phyloP scores from a whole-genome alignment of 352 stramenopile species.

The Globisporangium echinulatum region DNA sequence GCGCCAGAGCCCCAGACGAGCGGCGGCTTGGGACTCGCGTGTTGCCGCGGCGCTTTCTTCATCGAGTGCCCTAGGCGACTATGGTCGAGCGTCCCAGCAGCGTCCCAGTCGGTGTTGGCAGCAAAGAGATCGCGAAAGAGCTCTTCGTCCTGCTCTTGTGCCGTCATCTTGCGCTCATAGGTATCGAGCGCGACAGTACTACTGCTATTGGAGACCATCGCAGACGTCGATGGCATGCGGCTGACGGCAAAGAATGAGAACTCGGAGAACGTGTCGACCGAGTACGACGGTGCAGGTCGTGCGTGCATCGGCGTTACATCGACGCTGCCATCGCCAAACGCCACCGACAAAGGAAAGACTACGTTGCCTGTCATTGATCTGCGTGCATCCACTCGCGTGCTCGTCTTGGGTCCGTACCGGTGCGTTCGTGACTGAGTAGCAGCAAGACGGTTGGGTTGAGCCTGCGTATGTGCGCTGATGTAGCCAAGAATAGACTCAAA shows the following conservation, averaged over 20 bases:
- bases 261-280: constrained; percentile 53
- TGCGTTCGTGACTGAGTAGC: not conserved
- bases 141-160: constrained; percentile 50
- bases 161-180: not conserved
- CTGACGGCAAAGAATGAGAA: constrained; percentile 32
- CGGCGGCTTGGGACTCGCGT: not conserved
- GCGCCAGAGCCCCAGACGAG: not conserved
- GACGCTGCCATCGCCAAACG: not conserved
- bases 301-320: not conserved
- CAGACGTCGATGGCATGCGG: constrained; percentile 21
- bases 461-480: too few species aligned
- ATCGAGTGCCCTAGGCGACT: not conserved
- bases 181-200: too few species aligned
- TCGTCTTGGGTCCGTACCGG: not conserved
- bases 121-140: constrained; percentile 62
- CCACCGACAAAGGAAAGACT: constrained; percentile 7
- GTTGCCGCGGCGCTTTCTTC: not conserved
- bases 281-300: constrained; percentile 20
- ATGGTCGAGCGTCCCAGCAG: not conserved
- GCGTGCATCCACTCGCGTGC: not conserved
- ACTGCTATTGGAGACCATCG: not conserved
- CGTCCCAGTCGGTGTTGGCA: constrained; percentile 23
- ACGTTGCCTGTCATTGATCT: constrained; percentile 11
- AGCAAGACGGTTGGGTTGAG: not conserved
- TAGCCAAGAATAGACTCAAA: too few species aligned